Conservation (phyloP, 1,139 yeast genomes). For the Debaryomyces fabryi region DNA sequence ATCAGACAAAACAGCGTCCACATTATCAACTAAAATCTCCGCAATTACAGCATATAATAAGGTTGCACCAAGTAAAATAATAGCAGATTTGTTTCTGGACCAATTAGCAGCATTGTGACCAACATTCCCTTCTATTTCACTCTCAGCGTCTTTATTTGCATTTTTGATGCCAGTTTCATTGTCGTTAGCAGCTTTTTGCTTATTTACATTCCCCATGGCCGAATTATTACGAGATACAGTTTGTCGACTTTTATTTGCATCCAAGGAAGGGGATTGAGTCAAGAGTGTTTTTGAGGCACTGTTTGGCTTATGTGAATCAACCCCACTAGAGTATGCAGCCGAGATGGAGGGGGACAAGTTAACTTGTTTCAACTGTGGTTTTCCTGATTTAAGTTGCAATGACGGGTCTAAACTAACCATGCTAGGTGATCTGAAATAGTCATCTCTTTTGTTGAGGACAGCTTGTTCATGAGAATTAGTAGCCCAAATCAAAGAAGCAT, state of each 20-base stretch:
- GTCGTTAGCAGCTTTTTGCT: neutral
- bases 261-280: constrained; percentile 23
- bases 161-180: neutral
- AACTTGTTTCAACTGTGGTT: constrained; percentile 2
- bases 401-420: constrained; percentile 33
- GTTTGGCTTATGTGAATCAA: constrained; percentile 7
- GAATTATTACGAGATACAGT: constrained; percentile 2
- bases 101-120: constrained; percentile 98
- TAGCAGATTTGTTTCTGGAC: constrained; percentile 84
- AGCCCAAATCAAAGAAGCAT: constrained; percentile 96
- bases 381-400: constrained; percentile 9
- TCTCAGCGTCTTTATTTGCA: constrained; percentile 19
- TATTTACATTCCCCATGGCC: neutral
- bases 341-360: constrained; percentile 11
- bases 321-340: constrained; percentile 5
- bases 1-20: constrained; percentile 79
- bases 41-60: constrained; percentile 89
- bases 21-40: constrained; percentile 91
- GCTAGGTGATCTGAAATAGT: constrained; percentile 34
- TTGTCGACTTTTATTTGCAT: constrained; percentile 20
- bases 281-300: constrained; percentile 10
- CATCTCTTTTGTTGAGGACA: constrained; percentile 24
- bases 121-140: constrained; percentile 44
- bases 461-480: constrained; percentile 43
- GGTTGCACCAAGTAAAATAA: constrained; percentile 85